A percentile compares a stretch with the other conserved stretches of the same genome.
Evolutionary conservation across 441 rosid species (phyloP).

Genomic region (Populus hybrid): DNA sequence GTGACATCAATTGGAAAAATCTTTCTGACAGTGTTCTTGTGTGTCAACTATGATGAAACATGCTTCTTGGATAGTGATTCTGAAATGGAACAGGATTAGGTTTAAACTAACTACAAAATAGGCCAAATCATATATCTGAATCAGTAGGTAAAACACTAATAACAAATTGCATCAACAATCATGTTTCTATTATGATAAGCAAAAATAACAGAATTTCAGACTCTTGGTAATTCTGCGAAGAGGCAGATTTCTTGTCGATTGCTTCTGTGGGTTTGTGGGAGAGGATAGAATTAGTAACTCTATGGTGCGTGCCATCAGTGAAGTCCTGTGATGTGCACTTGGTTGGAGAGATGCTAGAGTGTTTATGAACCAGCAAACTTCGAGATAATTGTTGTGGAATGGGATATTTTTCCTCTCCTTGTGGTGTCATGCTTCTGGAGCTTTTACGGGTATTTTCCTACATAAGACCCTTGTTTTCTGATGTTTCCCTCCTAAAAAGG

Average conservation of each 20-base stretch:
- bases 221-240: too few relatives aligned
- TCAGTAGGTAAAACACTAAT: background rate
- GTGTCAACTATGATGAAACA: background rate
- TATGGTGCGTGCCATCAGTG: background rate
- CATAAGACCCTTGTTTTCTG: too few relatives aligned
- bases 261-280: background rate
- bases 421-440: background rate
- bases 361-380: too few relatives aligned
- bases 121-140: background rate
- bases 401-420: too few relatives aligned
- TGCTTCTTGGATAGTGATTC: background rate
- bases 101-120: background rate
- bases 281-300: background rate
- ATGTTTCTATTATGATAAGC: background rate
- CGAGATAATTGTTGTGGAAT: too few relatives aligned
- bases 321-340: background rate
- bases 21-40: background rate
- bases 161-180: constrained; percentile 1
- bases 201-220: too few relatives aligned
- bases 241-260: background rate
- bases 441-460: background rate
- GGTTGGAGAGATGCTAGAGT: background rate
- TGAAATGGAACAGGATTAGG: background rate
- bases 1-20: background rate
- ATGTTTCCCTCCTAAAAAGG: too few relatives aligned